Base-by-base conservation (phyloP, 345 rosid species). In the Clarkia xantiana region DNA sequence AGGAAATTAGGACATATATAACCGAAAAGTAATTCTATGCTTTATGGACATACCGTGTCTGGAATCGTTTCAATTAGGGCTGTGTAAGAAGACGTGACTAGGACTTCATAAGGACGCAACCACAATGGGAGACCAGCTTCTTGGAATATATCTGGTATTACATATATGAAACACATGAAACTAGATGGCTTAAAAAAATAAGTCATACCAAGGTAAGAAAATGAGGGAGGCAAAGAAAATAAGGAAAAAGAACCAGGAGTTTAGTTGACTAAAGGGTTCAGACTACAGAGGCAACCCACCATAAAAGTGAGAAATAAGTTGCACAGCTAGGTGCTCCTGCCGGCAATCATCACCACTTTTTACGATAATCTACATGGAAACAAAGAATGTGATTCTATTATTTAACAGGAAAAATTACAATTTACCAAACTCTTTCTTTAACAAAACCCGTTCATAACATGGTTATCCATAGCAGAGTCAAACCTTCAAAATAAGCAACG, bases 261-360 rank as follows among this genome's bases (percentile, higher is more conserved):
- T 29, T 10, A 29, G 6, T 29, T 29, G 36, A 29, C 36, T 29
- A 29, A 7, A 29, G 36, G 4, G 36, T 29, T 7, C 6, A 29
- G 36, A 29, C 9, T 29, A 29, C 7, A 29, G 36, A 29, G 9
- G 36, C 36, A n/a, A 62, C 82, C 49, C 63, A 91, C 98, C 96
- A 56, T 79, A 86, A 67, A 91, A 91, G 73, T 91, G 98, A 71
- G 95, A 78, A 67, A 91, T 84, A 60, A 91, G 96, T 70, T 86
- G 98, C 71, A 91, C 96, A 46, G 96, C 96, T 64, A 86, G 96
- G 71, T 91, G 98, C 73, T 91, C 98, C 76, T 91, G 98, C 84
- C 98, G 76, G 59, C 96, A 91, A 57, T 91, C 98, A 73, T 91
- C 96, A 34, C 96, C 98, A 53, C 98, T 86, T 78, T 91, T 91